Percentiles rank a stretch among this genome's conserved stretches.
phyloP scores from a whole-genome alignment of 768 basidiomycete genomes.

The Podaxis sp. region DNA sequence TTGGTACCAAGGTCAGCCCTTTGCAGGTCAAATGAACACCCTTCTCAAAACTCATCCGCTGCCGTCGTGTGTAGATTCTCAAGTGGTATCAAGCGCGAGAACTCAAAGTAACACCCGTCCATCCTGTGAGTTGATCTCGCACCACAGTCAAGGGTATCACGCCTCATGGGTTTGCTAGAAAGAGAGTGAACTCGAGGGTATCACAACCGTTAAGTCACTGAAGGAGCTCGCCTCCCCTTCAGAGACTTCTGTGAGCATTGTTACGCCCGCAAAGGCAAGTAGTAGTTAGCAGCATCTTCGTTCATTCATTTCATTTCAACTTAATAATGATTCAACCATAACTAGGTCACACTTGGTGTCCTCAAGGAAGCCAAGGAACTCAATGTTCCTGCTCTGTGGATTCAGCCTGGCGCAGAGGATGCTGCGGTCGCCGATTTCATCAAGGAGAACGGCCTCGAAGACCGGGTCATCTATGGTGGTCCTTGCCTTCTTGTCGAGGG shows the following conservation, averaged over 20 bases:
- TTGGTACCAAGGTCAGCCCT: conserved; percentile 63
- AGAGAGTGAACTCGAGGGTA: conserved; percentile 66
- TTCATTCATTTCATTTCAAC: neutral
- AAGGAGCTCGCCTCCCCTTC: conserved; percentile 55
- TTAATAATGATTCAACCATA: conserved; percentile 1
- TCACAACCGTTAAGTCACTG: conserved; percentile 54
- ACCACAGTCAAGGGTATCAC: neutral
- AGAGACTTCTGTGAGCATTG: conserved; percentile 72
- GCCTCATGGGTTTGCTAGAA: conserved; percentile 39
- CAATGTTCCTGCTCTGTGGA: conserved; percentile 78
- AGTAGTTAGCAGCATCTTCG: neutral
- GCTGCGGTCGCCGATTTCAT: conserved; percentile 62
- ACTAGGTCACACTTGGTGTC: conserved; percentile 66
- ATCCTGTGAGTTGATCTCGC: conserved; percentile 51
- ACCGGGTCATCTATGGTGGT: conserved; percentile 76
- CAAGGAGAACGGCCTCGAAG: conserved; percentile 57
- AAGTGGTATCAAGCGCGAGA: conserved; percentile 70
- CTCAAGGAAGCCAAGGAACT: conserved; percentile 67
- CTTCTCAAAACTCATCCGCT: conserved; percentile 1
- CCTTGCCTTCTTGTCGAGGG: conserved; percentile 82
- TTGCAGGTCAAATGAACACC: neutral
- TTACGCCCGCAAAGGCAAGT: conserved; percentile 71
- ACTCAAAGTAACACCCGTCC: conserved; percentile 67
- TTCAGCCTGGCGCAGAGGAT: conserved; percentile 87
- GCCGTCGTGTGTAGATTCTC: conserved; percentile 49